Base-by-base conservation (phyloP, 2,329 filamentous ascomycete genomes). In the Clonostachys solani region DNA sequence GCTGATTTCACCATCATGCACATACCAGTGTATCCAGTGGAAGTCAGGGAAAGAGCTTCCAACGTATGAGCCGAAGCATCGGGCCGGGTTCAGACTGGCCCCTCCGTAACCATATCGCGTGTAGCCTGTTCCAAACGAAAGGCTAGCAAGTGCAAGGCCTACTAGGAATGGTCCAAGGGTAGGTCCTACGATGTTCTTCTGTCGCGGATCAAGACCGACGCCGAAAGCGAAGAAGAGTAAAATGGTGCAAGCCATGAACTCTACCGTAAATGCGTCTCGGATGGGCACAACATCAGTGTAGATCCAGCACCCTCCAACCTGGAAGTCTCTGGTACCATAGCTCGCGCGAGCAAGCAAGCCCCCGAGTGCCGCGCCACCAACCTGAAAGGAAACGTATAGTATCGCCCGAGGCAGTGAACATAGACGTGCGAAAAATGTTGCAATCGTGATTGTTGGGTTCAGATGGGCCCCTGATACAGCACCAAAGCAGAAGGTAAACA, bases 361-460 rank as follows among this genome's bases (percentile, higher is more conserved):
- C 50, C 53, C 50, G 67, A 66, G 55, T 1, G 68, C 60, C 1
- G 66, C 70, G 1, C 77, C 77, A 1, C 63, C 50, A 1, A 65
- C 66, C 52, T 81, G 78, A n/a, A 67, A 70, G 5, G 61, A 47
- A 5, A 81, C 45, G 47, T 81, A 81, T 3, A 81, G 52, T 0
- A 79, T 54, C 19, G 70, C 63, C 5, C 76, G 68, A 0, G 76
- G 72, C 12, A 81, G 66, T 0, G 71, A 73, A 5, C 71, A 73
- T 2, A 80, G 60, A 0, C 74, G 67, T 2, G 74, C 69, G 33
- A 74, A 73, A 46, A 81, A 75, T 0, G 76, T 79, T 1, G 73
- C 69, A 38, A 80, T 66, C 0, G 76, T 79, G 42, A 81, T 79
- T 5, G 73, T 61, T 2, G 77, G 77, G 52, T 78, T 81, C 43